Conservation (phyloP, 106 monocot species). For the Phalaenopsis equestris region DNA sequence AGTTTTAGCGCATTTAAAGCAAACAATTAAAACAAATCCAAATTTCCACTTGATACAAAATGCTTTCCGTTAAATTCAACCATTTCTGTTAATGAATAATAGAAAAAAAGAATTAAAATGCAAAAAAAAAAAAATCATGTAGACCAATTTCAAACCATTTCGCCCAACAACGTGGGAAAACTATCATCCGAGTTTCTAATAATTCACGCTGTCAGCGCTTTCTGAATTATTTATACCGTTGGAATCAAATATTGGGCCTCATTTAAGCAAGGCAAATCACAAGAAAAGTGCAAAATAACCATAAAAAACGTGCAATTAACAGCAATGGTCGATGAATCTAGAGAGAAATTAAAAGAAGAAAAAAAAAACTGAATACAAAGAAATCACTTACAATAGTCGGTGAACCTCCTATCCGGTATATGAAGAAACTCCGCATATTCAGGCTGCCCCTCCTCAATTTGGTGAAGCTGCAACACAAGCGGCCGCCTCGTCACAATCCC, state of each 20-base stretch:
- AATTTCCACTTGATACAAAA: too few species aligned
- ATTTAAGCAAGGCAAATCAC: background rate
- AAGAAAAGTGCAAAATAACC: background rate
- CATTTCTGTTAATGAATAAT: too few species aligned
- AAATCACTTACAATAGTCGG: conserved; percentile 49
- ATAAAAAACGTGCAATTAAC: background rate
- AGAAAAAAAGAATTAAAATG: too few species aligned
- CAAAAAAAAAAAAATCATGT: too few species aligned
- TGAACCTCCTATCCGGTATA: conserved; percentile 58
- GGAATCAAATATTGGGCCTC: too few species aligned
- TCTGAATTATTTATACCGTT: too few species aligned
- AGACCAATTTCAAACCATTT: too few species aligned
- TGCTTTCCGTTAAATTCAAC: too few species aligned
- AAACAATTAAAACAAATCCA: background rate
- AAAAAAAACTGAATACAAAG: background rate
- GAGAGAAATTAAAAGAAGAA: background rate
- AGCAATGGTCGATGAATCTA: background rate
- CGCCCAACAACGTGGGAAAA: too few species aligned
- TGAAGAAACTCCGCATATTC: conserved; percentile 75
- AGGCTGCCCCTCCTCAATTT: conserved; percentile 45
- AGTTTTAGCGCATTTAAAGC: background rate
- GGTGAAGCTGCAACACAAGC: conserved; percentile 86
- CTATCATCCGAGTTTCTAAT: too few species aligned
- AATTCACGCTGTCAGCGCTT: too few species aligned
- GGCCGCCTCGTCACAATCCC: conserved; percentile 98